phyloP scores from a whole-genome alignment of 176 grass and related monocot genomes.

The Paspalum notatum region DNA sequence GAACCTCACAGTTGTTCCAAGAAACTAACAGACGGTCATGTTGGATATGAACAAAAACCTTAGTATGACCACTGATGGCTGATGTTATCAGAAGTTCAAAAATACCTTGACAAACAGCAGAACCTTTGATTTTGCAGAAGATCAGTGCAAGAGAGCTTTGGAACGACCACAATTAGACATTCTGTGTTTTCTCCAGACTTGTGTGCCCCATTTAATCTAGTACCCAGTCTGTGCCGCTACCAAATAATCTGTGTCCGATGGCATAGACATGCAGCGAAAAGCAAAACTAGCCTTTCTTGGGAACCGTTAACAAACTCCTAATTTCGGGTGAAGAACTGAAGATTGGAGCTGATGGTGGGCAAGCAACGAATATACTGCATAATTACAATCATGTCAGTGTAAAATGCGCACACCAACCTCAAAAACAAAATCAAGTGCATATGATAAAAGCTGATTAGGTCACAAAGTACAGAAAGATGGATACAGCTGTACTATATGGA shows the following conservation, averaged over 20 bases:
- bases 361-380: constrained; percentile 62
- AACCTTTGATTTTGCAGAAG: constrained; percentile 18
- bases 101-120: neutral
- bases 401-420: neutral
- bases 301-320: constrained; percentile 39
- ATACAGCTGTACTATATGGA: constrained; percentile 46
- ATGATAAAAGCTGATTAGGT: constrained; percentile 61
- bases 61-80: constrained; percentile 7
- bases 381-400: constrained; percentile 37
- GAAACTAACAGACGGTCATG: constrained; percentile 28
- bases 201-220: neutral
- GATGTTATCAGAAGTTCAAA: constrained; percentile 14
- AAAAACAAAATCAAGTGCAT: constrained; percentile 30
- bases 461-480: constrained; percentile 42
- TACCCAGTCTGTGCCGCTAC: constrained; percentile 11
- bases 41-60: constrained; percentile 10
- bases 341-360: constrained; percentile 47
- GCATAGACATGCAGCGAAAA: constrained; percentile 36
- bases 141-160: neutral
- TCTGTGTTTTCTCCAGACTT: constrained; percentile 8
- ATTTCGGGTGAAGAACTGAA: constrained; percentile 43
- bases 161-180: constrained; percentile 5
- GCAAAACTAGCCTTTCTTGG: constrained; percentile 41
- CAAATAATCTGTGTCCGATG: constrained; percentile 27
- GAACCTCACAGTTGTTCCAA: constrained; percentile 4